A percentile compares a stretch with the other conserved stretches of the same genome.
Conservation (phyloP, 2,329 filamentous ascomycete species). For the Rachicladosporium sp. region DNA sequence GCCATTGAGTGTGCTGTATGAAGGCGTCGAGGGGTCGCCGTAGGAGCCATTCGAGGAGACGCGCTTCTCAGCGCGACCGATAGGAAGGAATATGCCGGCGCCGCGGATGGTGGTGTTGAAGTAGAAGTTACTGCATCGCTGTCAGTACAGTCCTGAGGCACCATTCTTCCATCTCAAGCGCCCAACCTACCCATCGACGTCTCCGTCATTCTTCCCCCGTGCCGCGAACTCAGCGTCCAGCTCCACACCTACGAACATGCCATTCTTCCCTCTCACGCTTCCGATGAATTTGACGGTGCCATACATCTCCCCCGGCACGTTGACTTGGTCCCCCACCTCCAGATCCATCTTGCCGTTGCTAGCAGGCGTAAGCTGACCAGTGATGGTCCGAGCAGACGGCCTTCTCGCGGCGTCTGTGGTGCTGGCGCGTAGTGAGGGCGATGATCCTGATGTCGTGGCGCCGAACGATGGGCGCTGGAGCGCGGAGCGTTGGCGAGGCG, state of each 20-base stretch:
- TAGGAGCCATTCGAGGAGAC: constrained; percentile 43
- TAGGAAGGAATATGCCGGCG: constrained; percentile 84
- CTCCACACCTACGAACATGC: constrained; percentile 85
- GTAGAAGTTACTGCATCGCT: constrained; percentile 39
- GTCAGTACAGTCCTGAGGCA: no score
- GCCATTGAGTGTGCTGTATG: constrained; percentile 40
- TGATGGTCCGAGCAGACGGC: no score
- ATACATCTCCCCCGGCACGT: constrained; percentile 86
- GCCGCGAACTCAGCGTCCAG: constrained; percentile 66
- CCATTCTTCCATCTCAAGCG: no score
- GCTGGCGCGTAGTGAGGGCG: constrained; percentile 30
- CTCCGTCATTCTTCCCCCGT: constrained; percentile 88
- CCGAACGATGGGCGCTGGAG: constrained; percentile 28
- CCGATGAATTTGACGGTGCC: constrained; percentile 85
- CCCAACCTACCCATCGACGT: constrained; percentile 72
- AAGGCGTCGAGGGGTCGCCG: constrained; percentile 52
- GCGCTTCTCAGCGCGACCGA: constrained; percentile 64
- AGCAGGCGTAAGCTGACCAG: constrained; percentile 34
- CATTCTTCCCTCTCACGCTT: constrained; percentile 74
- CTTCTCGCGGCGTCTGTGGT: constrained; percentile 22
- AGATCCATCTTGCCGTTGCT: constrained; percentile 42
- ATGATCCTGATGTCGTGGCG: constrained; percentile 26
- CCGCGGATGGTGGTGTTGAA: constrained; percentile 68
- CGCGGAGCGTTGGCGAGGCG: constrained; percentile 25
- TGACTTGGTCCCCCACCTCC: constrained; percentile 69